Conservation (phyloP, 2,329 filamentous ascomycete genomes). For the Diaporthe eres region DNA sequence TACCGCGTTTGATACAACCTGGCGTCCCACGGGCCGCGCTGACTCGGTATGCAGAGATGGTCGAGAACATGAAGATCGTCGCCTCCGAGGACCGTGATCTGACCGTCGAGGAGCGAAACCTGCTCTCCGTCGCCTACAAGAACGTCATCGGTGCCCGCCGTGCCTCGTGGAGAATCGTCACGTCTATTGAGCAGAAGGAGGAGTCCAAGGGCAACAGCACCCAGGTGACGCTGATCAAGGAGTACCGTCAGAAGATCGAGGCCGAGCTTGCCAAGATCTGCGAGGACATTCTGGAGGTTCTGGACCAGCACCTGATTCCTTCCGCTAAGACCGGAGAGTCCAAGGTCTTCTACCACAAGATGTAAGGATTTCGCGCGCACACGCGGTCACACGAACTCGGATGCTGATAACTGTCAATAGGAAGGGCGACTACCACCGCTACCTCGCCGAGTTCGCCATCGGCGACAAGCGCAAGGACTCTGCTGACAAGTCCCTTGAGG, state of each 20-base stretch:
- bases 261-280: slow-evolving; percentile 96
- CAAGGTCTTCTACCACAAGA: slow-evolving; percentile 99
- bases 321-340: slow-evolving; percentile 96
- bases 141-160: slow-evolving; percentile 97
- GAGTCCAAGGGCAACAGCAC: slow-evolving; percentile 97
- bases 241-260: slow-evolving; percentile 99
- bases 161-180: slow-evolving; percentile 98
- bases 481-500: slow-evolving; percentile 94
- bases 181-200: slow-evolving; percentile 99
- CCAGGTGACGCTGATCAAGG: slow-evolving; percentile 93
- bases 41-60: slow-evolving; percentile 81
- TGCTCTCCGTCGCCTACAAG: slow-evolving; percentile 98
- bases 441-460: slow-evolving; percentile 96
- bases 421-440: slow-evolving; percentile 99
- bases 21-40: slow-evolving; percentile 40
- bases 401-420: slow-evolving; percentile 61
- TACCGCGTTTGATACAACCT: slow-evolving; percentile 44
- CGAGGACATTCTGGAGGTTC: slow-evolving; percentile 95
- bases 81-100: slow-evolving; percentile 88
- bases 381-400: not conserved
- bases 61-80: slow-evolving; percentile 99
- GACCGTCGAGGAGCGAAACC: slow-evolving; percentile 96
- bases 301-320: slow-evolving; percentile 94
- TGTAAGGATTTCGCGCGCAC: slow-evolving; percentile 67
- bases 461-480: slow-evolving; percentile 96